phyloP scores from a whole-genome alignment of 441 rosid species.

The Cnidoscolus chayamansa region DNA sequence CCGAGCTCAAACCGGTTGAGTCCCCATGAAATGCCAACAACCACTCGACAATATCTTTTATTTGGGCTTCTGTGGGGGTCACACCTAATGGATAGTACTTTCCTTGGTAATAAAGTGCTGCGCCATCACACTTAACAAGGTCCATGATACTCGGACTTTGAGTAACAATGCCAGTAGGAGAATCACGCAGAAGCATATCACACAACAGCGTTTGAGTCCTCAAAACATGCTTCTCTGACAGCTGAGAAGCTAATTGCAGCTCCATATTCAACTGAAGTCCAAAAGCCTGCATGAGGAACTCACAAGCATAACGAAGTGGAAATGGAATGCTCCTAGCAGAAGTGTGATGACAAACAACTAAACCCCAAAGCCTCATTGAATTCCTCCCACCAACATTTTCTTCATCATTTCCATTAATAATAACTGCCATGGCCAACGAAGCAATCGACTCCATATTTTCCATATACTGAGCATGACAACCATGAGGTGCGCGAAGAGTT shows the following conservation, averaged over 20 bases:
- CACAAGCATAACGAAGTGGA: slow-evolving; percentile 92
- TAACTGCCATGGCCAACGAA: slow-evolving; percentile 82
- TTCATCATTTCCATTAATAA: slow-evolving; percentile 78
- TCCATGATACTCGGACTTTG: slow-evolving; percentile 95
- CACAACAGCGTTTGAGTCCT: slow-evolving; percentile 89
- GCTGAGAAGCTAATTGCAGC: slow-evolving; percentile 77
- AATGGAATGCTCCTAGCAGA: slow-evolving; percentile 82
- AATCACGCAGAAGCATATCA: slow-evolving; percentile 95
- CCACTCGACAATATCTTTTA: slow-evolving; percentile 82
- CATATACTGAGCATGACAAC: slow-evolving; percentile 97
- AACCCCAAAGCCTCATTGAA: slow-evolving; percentile 85
- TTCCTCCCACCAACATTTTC: slow-evolving; percentile 64
- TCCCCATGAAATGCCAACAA: slow-evolving; percentile 74
- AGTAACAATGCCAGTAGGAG: slow-evolving; percentile 82
- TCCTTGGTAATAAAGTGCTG: slow-evolving; percentile 78
- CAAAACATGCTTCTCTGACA: slow-evolving; percentile 79
- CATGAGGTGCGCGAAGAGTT: slow-evolving; percentile 92
- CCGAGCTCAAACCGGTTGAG: slow-evolving; percentile 90
- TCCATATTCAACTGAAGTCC: slow-evolving; percentile 97
- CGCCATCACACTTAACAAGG: slow-evolving; percentile 88
- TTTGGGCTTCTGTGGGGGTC: slow-evolving; percentile 77
- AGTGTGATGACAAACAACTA: slow-evolving; percentile 96
- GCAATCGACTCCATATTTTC: slow-evolving; percentile 91
- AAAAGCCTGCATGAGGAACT: slow-evolving; percentile 95
- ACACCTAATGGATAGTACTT: slow-evolving; percentile 70